Conservation (phyloP, 2,329 filamentous ascomycete genomes). For the Meredithiella fracta region DNA sequence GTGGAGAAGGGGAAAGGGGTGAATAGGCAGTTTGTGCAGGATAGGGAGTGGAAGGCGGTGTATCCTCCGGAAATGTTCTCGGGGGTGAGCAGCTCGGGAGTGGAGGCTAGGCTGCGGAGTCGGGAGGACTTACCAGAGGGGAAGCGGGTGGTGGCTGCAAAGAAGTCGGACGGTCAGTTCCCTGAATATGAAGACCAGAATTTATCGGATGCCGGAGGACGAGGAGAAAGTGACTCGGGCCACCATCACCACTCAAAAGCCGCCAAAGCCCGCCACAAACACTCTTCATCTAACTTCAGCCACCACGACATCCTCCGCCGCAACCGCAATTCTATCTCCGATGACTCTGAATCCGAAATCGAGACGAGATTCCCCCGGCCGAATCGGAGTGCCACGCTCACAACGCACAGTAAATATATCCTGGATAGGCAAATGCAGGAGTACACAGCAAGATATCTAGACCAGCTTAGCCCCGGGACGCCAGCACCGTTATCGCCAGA, state of each 20-base stretch:
- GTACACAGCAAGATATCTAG: conserved; percentile 38
- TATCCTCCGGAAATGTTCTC: conserved; percentile 27
- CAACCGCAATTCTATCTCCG: conserved; percentile 34
- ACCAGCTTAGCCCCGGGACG: conserved; percentile 17
- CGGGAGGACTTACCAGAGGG: not conserved
- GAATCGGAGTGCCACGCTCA: conserved; percentile 30
- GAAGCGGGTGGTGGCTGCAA: not conserved
- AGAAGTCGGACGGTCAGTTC: not conserved
- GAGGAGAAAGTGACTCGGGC: conserved; percentile 8
- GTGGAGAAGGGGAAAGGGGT: conserved; percentile 60
- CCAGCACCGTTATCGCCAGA: not conserved
- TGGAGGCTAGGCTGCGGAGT: not conserved
- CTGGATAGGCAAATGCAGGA: conserved; percentile 47
- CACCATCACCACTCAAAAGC: conserved; percentile 6
- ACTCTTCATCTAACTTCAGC: conserved; percentile 31
- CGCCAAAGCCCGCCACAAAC: conserved; percentile 26
- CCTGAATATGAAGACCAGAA: not conserved
- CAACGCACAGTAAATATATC: conserved; percentile 32
- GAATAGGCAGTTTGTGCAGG: conserved; percentile 68
- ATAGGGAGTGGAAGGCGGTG: conserved; percentile 58
- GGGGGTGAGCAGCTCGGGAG: not conserved
- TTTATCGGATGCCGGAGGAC: too few species aligned
- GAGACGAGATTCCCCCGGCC: conserved; percentile 25
- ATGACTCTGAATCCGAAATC: conserved; percentile 39
- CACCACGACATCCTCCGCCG: conserved; percentile 37